Percentiles rank a stretch among this genome's conserved stretches.
These are phyloP conservation scores for Lactarius sanguifluus DNA, from an alignment of 768 basidiomycete genomes.

Conservation along the genomic window DNA sequence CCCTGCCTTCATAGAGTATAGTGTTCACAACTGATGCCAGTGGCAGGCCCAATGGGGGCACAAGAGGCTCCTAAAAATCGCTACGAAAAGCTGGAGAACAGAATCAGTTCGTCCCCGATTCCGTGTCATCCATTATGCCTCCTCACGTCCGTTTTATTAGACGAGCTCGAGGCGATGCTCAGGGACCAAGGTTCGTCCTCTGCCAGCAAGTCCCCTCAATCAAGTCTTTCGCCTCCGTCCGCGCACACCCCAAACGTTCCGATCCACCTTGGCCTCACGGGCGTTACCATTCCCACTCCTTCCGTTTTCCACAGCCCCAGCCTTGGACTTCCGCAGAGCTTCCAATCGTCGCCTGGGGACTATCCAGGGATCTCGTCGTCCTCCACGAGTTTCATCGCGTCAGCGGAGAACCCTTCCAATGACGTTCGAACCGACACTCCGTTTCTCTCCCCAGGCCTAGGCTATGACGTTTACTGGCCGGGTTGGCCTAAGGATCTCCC, in stretches of 20 bases:
- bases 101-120: constrained; percentile 55
- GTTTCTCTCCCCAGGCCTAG: constrained; percentile 8
- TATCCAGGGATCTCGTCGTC: neutral
- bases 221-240: constrained; percentile 13
- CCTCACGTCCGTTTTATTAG: constrained; percentile 38
- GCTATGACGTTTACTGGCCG: constrained; percentile 25
- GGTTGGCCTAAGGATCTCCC: constrained; percentile 65
- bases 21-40: constrained; percentile 32
- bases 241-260: constrained; percentile 15
- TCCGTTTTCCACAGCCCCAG: constrained; percentile 8
- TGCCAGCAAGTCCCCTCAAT: neutral
- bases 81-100: constrained; percentile 62
- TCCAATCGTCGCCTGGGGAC: neutral
- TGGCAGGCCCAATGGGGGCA: constrained; percentile 36
- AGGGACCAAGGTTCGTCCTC: constrained; percentile 36
- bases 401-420: constrained; percentile 1
- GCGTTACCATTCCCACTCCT: neutral
- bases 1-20: constrained; percentile 2
- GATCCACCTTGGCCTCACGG: constrained; percentile 6
- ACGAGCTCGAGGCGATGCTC: constrained; percentile 65
- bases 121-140: constrained; percentile 4
- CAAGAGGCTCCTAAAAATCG: constrained; percentile 57
- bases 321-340: constrained; percentile 12
- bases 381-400: constrained; percentile 5
- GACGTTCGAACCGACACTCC: neutral